A percentile compares a stretch with the other conserved stretches of the same genome.
phyloP scores from a whole-genome alignment of 2,329 filamentous ascomycete species.

The Aureobasidium subglaciale region DNA sequence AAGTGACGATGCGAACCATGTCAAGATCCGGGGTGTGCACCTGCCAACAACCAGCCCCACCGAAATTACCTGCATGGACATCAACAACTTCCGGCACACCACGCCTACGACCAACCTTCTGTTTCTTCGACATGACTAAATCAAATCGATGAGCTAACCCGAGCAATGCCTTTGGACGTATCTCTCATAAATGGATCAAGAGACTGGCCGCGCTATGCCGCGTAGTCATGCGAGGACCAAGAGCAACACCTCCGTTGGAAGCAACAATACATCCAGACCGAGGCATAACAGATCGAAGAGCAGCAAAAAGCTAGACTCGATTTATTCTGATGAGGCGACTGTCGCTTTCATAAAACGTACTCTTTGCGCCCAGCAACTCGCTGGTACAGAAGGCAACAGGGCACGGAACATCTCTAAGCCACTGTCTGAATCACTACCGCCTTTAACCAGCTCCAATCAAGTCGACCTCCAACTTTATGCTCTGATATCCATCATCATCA shows the following conservation, averaged over 20 bases:
- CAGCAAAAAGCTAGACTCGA: constrained; percentile 9
- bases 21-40: constrained; percentile 3
- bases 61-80: constrained; percentile 5
- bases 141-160: background rate
- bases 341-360: constrained; percentile 72
- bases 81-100: background rate
- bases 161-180: background rate
- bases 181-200: background rate
- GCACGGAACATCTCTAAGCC: constrained; percentile 54
- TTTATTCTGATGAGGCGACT: constrained; percentile 66
- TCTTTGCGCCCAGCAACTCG: constrained; percentile 62
- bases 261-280: constrained; percentile 26
- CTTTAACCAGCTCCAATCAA: constrained; percentile 88
- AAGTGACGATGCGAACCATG: background rate
- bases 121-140: background rate
- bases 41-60: constrained; percentile 2
- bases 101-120: background rate
- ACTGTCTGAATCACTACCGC: constrained; percentile 77
- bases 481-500: constrained; percentile 79
- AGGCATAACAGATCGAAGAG: constrained; percentile 24
- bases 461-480: constrained; percentile 91
- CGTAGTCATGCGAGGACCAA: constrained; percentile 10
- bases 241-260: constrained; percentile 2
- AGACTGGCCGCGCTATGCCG: background rate
- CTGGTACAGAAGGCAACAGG: constrained; percentile 44